Evolutionary conservation across 805 yeast species (phyloP).

Genomic region (Kodamaea jinghongensis): DNA sequence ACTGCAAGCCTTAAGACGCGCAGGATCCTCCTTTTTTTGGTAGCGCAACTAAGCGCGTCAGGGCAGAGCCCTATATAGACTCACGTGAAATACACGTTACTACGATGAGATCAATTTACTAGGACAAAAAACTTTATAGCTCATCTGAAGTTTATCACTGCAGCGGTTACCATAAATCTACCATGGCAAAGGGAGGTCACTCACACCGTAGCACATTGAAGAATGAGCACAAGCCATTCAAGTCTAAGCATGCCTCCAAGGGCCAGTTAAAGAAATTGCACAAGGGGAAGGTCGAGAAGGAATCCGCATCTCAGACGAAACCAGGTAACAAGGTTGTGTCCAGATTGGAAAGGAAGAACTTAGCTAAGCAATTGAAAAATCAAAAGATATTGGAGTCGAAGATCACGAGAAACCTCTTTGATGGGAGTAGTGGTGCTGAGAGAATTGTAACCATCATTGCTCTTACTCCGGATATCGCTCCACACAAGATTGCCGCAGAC

Average conservation of each 20-base stretch:
- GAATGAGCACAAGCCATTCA: constrained; percentile 85
- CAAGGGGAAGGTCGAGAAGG: constrained; percentile 87
- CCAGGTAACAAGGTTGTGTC: constrained; percentile 39
- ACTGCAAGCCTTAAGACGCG: constrained; percentile 2
- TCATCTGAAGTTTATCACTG: constrained; percentile 11
- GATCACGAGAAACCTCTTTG: constrained; percentile 67
- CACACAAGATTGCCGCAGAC: constrained; percentile 51
- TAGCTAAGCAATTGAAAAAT: constrained; percentile 71
- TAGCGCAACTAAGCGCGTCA: background rate
- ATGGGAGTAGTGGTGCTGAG: constrained; percentile 76
- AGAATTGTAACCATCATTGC: constrained; percentile 81
- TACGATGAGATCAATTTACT: constrained; percentile 3
- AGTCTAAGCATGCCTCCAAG: constrained; percentile 87
- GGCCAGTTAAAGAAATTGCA: constrained; percentile 75
- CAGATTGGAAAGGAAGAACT: constrained; percentile 69
- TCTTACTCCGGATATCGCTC: constrained; percentile 66
- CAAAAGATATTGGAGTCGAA: constrained; percentile 63
- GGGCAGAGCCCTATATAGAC: constrained; percentile 11
- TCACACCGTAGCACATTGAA: constrained; percentile 84
- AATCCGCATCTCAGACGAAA: constrained; percentile 28
- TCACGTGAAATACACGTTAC: constrained; percentile 6
- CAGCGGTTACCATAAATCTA: background rate
- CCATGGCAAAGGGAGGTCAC: constrained; percentile 62
- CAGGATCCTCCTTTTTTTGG: constrained; percentile 3
- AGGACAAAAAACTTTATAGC: constrained; percentile 7